A percentile compares a stretch with the other conserved stretches of the same genome.
These are phyloP conservation scores for Rhizomucor pusillus DNA, from an alignment of 371 early-diverging fungal genomes.

Conservation along the genomic window DNA sequence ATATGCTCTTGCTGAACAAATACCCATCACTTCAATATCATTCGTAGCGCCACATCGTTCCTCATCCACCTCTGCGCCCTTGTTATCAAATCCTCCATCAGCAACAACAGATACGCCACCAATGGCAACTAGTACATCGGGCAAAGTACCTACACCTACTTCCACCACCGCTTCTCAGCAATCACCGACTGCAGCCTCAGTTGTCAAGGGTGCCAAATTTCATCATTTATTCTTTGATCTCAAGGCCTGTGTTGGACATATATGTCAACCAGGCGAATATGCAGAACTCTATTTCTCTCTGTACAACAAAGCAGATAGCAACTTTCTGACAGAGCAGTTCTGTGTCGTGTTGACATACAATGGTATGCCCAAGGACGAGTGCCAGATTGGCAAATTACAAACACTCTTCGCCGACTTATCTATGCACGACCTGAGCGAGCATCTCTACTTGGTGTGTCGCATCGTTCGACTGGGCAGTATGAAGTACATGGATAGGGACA, in stretches of 20 bases:
- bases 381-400: constrained; percentile 47
- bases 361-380: constrained; percentile 58
- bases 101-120: constrained; percentile 7
- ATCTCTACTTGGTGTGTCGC: constrained; percentile 61
- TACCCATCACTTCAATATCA: constrained; percentile 9
- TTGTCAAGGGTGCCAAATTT: constrained; percentile 37
- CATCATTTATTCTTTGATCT: constrained; percentile 61
- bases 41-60: constrained; percentile 5
- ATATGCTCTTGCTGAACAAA: constrained; percentile 27
- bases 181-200: background rate
- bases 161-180: background rate
- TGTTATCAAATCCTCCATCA: constrained; percentile 2
- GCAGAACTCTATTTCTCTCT: constrained; percentile 68
- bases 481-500: constrained; percentile 56
- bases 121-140: constrained; percentile 4
- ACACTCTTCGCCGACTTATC: constrained; percentile 62
- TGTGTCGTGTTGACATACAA: constrained; percentile 51
- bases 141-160: background rate
- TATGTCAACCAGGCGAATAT: constrained; percentile 62
- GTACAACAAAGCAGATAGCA: constrained; percentile 47
- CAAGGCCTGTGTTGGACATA: constrained; percentile 63
- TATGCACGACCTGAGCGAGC: constrained; percentile 47
- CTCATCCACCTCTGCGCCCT: background rate
- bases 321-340: constrained; percentile 67
- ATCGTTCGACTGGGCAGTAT: constrained; percentile 63